These are phyloP conservation scores for Saccharomyces kudriavzevii DNA, from an alignment of 805 yeast species.

Conservation along the genomic window DNA sequence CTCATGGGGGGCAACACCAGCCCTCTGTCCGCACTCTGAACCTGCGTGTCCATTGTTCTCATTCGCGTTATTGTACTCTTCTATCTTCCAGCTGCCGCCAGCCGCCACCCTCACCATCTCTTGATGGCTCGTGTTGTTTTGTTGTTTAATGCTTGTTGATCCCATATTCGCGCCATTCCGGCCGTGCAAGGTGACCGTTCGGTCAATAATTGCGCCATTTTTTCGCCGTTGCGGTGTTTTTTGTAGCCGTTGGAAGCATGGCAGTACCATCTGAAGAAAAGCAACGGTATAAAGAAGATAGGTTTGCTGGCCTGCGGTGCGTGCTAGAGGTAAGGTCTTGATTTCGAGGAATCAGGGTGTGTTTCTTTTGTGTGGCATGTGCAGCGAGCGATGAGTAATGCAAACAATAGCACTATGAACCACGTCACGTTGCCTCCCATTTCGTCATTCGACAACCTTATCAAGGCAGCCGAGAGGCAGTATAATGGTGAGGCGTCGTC, in stretches of 20 bases:
- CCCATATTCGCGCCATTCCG: background rate
- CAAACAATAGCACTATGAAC: background rate
- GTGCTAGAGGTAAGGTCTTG: background rate
- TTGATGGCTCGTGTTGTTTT: background rate
- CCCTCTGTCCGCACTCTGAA: background rate
- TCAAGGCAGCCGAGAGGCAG: conserved; percentile 24
- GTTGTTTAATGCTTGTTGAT: background rate
- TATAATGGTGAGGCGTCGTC: conserved; percentile 4
- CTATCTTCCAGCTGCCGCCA: background rate
- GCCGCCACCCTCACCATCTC: background rate
- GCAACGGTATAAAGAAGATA: background rate
- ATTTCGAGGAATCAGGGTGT: background rate
- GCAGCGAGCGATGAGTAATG: background rate
- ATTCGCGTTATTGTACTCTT: background rate
- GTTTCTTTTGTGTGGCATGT: background rate
- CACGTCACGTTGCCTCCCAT: conserved; percentile 22
- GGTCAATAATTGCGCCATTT: background rate
- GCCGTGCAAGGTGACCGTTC: background rate
- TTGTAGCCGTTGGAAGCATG: background rate
- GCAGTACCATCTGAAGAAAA: background rate
- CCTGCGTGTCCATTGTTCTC: background rate
- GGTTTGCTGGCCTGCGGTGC: background rate
- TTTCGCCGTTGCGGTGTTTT: background rate
- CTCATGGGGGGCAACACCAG: conserved; percentile 6
- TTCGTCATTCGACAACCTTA: conserved; percentile 26